Conservation (phyloP, 768 basidiomycete genomes). For the Pleurotus tuoliensis region DNA sequence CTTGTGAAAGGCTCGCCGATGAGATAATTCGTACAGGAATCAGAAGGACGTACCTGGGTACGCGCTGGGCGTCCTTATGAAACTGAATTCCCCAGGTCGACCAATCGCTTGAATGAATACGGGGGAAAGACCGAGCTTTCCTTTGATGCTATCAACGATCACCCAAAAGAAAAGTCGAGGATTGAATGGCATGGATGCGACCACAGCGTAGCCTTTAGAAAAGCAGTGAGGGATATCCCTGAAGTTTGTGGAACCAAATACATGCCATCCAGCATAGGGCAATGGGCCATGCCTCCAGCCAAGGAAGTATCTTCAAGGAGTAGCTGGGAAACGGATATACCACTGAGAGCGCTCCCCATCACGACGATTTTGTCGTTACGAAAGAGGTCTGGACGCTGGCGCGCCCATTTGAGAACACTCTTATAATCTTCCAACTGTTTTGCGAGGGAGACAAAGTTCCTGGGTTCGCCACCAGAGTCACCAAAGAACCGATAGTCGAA, state of each 20-base stretch:
- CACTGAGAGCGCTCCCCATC: conserved; percentile 22
- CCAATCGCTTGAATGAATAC: conserved; percentile 15
- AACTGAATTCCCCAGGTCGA: conserved; percentile 12
- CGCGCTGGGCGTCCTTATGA: too few species aligned
- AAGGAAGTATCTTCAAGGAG: conserved; percentile 15
- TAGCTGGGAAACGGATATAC: conserved; percentile 15
- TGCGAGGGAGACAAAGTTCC: conserved; percentile 17
- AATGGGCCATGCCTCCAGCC: conserved; percentile 23
- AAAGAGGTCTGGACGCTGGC: conserved; percentile 18
- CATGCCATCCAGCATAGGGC: conserved; percentile 21
- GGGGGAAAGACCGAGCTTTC: conserved; percentile 12
- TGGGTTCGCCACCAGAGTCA: conserved; percentile 20
- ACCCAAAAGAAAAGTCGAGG: conserved; percentile 16
- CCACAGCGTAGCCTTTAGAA: conserved; percentile 11
- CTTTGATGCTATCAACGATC: conserved; percentile 11
- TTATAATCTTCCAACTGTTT: conserved; percentile 20
- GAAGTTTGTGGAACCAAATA: conserved; percentile 3
- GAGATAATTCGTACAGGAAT: too few species aligned
- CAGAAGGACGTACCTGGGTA: too few species aligned
- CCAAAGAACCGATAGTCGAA: conserved; percentile 25
- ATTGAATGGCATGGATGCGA: conserved; percentile 10
- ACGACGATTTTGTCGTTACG: conserved; percentile 20
- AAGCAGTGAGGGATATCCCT: background rate
- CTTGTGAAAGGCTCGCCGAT: too few species aligned
- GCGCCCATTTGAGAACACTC: conserved; percentile 18